Conservation (phyloP, 257 asterid genomes). For the Solanum sitiens region DNA sequence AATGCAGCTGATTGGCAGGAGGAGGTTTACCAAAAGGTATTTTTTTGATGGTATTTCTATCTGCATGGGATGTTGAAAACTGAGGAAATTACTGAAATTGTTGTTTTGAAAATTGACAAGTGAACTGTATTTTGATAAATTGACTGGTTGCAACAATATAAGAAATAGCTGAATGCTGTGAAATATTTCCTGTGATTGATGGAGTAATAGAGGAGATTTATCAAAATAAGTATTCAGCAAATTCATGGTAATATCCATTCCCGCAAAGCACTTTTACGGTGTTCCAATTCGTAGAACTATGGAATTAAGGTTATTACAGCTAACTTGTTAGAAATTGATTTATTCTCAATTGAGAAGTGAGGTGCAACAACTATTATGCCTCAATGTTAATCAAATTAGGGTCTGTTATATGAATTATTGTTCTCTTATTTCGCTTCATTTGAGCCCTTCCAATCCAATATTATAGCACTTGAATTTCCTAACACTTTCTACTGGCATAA, state of each 20-base stretch:
- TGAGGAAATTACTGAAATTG: background rate
- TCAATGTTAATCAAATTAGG: background rate
- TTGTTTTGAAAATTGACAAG: background rate
- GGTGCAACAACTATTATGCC: background rate
- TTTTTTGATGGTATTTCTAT: background rate
- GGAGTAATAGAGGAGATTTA: background rate
- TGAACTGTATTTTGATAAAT: background rate
- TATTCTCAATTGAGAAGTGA: background rate
- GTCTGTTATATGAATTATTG: background rate
- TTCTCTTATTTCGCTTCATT: background rate
- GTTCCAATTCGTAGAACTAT: background rate
- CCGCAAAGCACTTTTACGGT: background rate
- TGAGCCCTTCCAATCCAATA: background rate
- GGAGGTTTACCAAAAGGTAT: conserved; percentile 89
- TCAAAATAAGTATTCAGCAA: background rate
- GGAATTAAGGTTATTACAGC: background rate
- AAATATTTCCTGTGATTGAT: background rate
- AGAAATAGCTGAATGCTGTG: background rate
- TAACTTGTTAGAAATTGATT: background rate
- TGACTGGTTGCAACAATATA: background rate
- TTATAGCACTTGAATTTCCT: background rate
- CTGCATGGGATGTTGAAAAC: background rate
- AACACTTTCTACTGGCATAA: background rate
- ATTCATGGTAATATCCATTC: background rate
- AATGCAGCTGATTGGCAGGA: conserved; percentile 88